Evolutionary conservation across 768 basidiomycete species (phyloP).

Genomic region (Russula emetica): DNA sequence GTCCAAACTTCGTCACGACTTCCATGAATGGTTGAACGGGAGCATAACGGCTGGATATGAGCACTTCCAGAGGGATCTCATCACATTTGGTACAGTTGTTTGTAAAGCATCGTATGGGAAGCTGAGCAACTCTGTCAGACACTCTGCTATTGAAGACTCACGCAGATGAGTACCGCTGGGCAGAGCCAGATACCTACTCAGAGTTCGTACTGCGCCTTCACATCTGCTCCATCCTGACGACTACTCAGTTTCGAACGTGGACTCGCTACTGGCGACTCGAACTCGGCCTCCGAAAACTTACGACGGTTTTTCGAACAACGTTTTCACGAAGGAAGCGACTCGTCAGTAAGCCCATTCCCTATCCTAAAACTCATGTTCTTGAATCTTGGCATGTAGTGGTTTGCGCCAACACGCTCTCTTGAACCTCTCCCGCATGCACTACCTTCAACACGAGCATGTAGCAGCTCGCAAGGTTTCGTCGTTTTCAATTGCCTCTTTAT

Average conservation of each 20-base stretch:
- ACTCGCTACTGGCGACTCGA: constrained; percentile 62
- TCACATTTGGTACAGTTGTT: constrained; percentile 21
- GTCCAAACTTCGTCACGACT: constrained; percentile 62
- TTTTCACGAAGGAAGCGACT: constrained; percentile 76
- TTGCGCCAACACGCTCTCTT: constrained; percentile 76
- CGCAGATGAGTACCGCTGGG: constrained; percentile 26
- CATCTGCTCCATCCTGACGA: constrained; percentile 23
- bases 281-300: constrained; percentile 62
- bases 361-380: background rate
- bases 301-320: constrained; percentile 81
- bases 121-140: constrained; percentile 14
- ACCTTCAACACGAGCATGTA: constrained; percentile 58
- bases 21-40: constrained; percentile 57
- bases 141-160: constrained; percentile 30
- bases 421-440: constrained; percentile 75
- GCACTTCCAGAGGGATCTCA: constrained; percentile 22
- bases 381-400: constrained; percentile 44
- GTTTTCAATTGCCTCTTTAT: background rate
- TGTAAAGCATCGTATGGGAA: background rate
- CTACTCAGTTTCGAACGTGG: constrained; percentile 60
- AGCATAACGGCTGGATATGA: constrained; percentile 47
- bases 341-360: constrained; percentile 45
- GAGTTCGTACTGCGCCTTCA: constrained; percentile 11
- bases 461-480: constrained; percentile 60
- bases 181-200: constrained; percentile 23